phyloP scores from a whole-genome alignment of 345 rosid genomes.

The Bruguiera gymnorhiza region DNA sequence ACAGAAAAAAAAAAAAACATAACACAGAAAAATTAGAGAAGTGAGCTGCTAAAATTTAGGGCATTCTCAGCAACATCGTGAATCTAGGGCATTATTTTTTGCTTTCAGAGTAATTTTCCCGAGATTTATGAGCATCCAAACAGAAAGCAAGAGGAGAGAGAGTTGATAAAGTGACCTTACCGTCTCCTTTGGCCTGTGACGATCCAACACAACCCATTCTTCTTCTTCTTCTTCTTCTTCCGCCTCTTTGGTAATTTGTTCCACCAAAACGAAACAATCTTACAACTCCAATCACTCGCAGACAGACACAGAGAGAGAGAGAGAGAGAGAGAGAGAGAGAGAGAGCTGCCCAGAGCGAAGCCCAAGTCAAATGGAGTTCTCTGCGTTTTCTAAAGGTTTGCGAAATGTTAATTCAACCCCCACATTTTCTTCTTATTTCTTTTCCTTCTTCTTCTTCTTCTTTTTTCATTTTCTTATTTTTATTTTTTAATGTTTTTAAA shows the following conservation, averaged over 20 bases:
- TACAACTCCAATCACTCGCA: background rate
- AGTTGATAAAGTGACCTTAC: constrained; percentile 24
- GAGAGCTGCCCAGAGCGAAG: background rate
- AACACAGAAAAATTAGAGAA: background rate
- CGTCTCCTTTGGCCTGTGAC: constrained; percentile 60
- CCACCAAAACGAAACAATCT: background rate
- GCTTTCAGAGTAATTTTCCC: background rate
- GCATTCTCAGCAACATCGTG: background rate
- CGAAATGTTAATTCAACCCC: background rate
- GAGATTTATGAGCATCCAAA: constrained; percentile 1
- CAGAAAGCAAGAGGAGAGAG: background rate
- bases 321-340: background rate
- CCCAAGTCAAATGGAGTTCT: constrained; percentile 25
- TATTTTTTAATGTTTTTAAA: too few relatives aligned
- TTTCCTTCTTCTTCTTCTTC: too few relatives aligned
- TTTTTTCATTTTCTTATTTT: too few relatives aligned
- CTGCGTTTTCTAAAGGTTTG: constrained; percentile 8
- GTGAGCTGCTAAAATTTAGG: background rate
- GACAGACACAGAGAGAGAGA: background rate
- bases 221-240: background rate
- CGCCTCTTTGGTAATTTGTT: background rate
- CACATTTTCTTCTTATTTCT: background rate
- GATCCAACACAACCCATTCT: constrained; percentile 83
- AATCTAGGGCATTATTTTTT: background rate
- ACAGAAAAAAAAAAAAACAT: too few relatives aligned